phyloP scores from a whole-genome alignment of 306 rosid species.

The Quercus suber region DNA sequence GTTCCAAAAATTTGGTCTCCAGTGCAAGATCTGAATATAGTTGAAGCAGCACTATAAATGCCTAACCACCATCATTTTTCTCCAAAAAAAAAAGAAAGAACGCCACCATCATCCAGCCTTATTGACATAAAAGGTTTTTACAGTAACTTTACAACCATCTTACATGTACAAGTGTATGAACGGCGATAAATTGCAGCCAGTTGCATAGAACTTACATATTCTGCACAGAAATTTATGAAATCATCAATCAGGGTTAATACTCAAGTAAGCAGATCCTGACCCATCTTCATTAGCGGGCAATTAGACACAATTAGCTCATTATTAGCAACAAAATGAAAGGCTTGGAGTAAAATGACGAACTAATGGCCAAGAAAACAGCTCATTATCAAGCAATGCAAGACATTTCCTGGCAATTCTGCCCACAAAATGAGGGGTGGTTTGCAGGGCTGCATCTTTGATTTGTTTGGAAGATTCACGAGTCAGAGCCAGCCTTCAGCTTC shows the following conservation, averaged over 20 bases:
- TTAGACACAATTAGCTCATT: conserved; percentile 38
- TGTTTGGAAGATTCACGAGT: conserved; percentile 34
- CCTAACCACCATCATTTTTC: background rate
- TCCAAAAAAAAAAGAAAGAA: no score
- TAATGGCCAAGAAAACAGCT: conserved; percentile 8
- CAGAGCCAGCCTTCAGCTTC: conserved; percentile 52
- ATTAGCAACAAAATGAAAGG: conserved; percentile 36
- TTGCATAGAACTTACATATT: background rate
- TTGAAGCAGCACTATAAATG: background rate
- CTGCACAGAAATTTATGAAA: conserved; percentile 9
- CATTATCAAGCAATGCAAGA: conserved; percentile 11
- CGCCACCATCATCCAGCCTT: background rate
- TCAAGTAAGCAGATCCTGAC: conserved; percentile 21
- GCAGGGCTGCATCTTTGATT: conserved; percentile 12
- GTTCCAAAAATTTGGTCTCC: no score
- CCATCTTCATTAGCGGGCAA: conserved; percentile 17
- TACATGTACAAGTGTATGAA: background rate
- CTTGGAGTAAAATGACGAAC: background rate
- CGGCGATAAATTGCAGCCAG: background rate
- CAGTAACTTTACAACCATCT: background rate
- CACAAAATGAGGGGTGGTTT: conserved; percentile 14
- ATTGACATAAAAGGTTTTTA: background rate
- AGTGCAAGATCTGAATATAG: background rate
- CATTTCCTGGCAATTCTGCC: conserved; percentile 14
- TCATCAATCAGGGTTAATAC: background rate